Percentiles rank a stretch among this genome's conserved stretches.
Evolutionary conservation across 192 early-diverging fungal species (phyloP).

Genomic region (Umbelopsis ramanniana): DNA sequence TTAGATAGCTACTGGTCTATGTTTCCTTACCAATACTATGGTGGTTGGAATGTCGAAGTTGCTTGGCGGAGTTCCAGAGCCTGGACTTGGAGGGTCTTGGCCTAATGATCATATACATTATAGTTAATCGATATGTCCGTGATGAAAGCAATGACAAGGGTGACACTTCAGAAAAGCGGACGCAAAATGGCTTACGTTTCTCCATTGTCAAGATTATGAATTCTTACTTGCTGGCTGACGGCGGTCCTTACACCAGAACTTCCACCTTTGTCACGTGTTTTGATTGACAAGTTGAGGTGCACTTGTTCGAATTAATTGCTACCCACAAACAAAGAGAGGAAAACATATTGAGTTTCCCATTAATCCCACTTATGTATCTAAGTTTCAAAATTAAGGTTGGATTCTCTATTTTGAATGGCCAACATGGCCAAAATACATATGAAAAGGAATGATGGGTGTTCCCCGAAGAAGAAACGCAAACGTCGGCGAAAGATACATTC

Average conservation of each 20-base stretch:
- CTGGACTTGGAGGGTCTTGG: conserved; percentile 13
- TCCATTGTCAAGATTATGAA: background rate
- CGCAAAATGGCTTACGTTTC: background rate
- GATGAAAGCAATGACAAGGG: background rate
- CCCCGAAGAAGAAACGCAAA: no score
- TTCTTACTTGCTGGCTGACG: background rate
- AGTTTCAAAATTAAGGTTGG: no score
- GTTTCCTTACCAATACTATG: conserved; percentile 4
- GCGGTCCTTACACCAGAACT: background rate
- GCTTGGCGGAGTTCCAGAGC: conserved; percentile 16
- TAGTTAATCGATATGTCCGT: background rate
- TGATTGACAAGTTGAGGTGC: no score
- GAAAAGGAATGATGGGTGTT: no score
- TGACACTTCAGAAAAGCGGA: background rate
- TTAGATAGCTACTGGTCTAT: no score
- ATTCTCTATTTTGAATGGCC: no score
- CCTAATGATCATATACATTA: background rate
- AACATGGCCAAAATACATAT: no score
- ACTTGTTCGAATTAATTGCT: no score
- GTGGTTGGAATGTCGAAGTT: conserved; percentile 22
- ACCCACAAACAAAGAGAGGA: no score
- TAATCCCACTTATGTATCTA: no score
- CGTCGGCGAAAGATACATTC: no score
- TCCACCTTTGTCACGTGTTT: background rate
- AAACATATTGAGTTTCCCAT: no score